Evolutionary conservation across 306 rosid species (phyloP).

Genomic region (Fragaria iinumae): DNA sequence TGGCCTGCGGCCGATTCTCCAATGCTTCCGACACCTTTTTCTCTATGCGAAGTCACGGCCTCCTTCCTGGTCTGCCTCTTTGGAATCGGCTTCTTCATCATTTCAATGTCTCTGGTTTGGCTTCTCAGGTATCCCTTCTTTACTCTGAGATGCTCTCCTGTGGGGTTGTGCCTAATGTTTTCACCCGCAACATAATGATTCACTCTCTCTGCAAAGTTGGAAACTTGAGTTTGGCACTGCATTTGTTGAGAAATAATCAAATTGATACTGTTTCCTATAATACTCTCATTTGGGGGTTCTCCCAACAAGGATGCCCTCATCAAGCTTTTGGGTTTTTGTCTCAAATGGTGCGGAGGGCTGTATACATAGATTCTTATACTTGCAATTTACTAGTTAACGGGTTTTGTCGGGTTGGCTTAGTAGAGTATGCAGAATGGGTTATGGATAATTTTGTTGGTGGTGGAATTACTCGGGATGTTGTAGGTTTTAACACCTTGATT

Average conservation of each 20-base stretch:
- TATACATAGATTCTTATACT: conserved; percentile 52
- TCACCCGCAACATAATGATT: conserved; percentile 60
- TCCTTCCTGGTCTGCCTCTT: conserved; percentile 50
- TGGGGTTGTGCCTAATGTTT: conserved; percentile 63
- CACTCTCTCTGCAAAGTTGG: conserved; percentile 73
- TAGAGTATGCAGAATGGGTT: conserved; percentile 58
- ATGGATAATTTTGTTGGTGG: conserved; percentile 49
- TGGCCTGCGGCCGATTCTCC: conserved; percentile 49
- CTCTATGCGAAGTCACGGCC: conserved; percentile 50
- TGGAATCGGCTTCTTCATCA: conserved; percentile 62
- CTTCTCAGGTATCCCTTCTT: conserved; percentile 56
- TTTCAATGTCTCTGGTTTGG: conserved; percentile 59
- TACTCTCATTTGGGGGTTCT: conserved; percentile 70
- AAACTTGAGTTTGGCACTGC: conserved; percentile 54
- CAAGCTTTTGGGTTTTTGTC: conserved; percentile 71
- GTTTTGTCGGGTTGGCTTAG: conserved; percentile 56
- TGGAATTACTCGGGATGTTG: conserved; percentile 44
- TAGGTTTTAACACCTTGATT: conserved; percentile 56
- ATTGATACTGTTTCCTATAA: conserved; percentile 63
- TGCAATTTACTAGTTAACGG: conserved; percentile 63
- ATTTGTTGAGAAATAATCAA: conserved; percentile 41
- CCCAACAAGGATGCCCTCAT: conserved; percentile 50
- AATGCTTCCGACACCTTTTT: conserved; percentile 47
- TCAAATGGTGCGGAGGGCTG: conserved; percentile 61
- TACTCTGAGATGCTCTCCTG: conserved; percentile 53